Percentiles rank a stretch among this genome's conserved stretches.
Evolutionary conservation across 1,284 basidiomycete genomes (phyloP).

Genomic region (Pseudozyma tsukubaensis): DNA sequence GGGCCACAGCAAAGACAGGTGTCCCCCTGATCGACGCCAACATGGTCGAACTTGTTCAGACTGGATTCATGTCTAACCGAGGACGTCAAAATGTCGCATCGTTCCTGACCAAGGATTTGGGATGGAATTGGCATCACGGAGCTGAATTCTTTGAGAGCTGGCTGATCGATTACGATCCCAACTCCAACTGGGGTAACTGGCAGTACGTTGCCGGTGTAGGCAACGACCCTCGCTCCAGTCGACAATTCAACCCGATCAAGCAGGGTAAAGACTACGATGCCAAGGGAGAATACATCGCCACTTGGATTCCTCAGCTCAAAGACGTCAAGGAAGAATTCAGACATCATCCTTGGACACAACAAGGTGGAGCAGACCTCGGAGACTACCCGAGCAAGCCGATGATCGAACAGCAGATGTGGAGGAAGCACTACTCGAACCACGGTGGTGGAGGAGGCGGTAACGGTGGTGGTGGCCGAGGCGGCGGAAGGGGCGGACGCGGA

Average conservation of each 20-base stretch:
- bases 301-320: conserved; percentile 50
- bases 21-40: conserved; percentile 64
- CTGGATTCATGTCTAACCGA: conserved; percentile 73
- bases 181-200: conserved; percentile 58
- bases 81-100: conserved; percentile 60
- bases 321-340: conserved; percentile 14
- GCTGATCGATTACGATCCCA: conserved; percentile 58
- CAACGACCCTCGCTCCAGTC: conserved; percentile 57
- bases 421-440: conserved; percentile 45
- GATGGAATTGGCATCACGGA: conserved; percentile 58
- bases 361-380: conserved; percentile 1
- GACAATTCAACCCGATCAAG: conserved; percentile 65
- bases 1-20: conserved; percentile 51
- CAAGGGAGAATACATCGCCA: conserved; percentile 47
- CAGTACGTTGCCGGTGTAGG: conserved; percentile 64
- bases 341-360: conserved; percentile 57
- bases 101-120: conserved; percentile 60
- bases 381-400: conserved; percentile 53
- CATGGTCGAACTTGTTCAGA: conserved; percentile 58
- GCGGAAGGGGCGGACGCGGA: conserved; percentile 69
- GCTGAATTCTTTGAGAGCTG: conserved; percentile 60
- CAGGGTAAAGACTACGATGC: conserved; percentile 61
- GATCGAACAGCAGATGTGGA: conserved; percentile 58
- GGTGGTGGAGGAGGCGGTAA: conserved; percentile 25
- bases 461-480: conserved; percentile 20